These are phyloP conservation scores for Sedum album DNA, from an alignment of 164 flowering plant genomes.

Conservation along the genomic window DNA sequence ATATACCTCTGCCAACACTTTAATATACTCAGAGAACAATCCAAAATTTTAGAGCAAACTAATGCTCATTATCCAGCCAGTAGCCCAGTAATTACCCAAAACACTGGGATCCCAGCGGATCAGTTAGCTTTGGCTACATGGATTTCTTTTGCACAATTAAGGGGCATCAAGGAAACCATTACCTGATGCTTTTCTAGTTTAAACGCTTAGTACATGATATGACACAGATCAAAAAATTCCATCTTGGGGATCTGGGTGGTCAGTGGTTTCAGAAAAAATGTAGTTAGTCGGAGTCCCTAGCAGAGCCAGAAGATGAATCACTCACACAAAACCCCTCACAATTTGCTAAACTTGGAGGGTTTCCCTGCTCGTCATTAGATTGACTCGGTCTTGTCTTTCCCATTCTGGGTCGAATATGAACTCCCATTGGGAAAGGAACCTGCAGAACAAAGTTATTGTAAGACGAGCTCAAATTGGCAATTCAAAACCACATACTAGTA, in stretches of 20 bases:
- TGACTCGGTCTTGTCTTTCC: neutral
- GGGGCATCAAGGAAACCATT: constrained; percentile 2
- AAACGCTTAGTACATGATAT: neutral
- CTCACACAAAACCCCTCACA: constrained; percentile 8
- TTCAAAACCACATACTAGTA: neutral
- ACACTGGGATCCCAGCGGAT: neutral
- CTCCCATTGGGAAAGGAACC: constrained; percentile 11
- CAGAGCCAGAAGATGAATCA: constrained; percentile 8
- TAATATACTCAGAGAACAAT: neutral
- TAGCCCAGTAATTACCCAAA: constrained; percentile 1
- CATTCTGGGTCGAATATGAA: constrained; percentile 2
- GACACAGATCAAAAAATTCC: neutral
- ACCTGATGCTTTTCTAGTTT: neutral
- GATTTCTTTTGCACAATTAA: neutral
- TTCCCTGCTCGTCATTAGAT: constrained; percentile 6
- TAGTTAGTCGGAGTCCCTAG: constrained; percentile 5
- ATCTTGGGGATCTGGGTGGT: neutral
- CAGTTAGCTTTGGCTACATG: constrained; percentile 2
- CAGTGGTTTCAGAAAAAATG: neutral
- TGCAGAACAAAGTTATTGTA: neutral
- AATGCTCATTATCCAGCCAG: neutral
- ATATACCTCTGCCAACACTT: neutral
- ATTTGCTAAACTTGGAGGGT: neutral
- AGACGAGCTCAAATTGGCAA: neutral
- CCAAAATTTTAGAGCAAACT: neutral